phyloP scores from a whole-genome alignment of 2,329 filamentous ascomycete genomes.

The Didymella keratinophila region DNA sequence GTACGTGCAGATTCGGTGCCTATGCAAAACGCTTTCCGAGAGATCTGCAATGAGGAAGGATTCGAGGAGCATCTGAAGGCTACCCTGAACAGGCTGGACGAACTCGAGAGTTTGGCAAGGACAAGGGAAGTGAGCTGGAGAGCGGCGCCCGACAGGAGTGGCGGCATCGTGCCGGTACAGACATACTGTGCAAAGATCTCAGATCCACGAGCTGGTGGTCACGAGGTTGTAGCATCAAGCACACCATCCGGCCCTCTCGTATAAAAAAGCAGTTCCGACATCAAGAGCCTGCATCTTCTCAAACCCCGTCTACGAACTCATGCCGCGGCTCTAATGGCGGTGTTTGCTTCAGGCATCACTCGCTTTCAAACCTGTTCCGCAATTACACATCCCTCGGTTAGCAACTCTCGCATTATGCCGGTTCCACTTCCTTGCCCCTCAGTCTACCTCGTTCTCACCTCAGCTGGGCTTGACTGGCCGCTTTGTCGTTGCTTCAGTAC shows the following conservation, averaged over 20 bases:
- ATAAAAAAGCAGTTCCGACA: neutral
- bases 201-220: conserved; percentile 9
- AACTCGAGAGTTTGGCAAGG: conserved; percentile 89
- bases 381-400: neutral
- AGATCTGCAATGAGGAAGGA: conserved; percentile 76
- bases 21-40: conserved; percentile 90
- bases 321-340: neutral
- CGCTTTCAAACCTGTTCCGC: too few species aligned
- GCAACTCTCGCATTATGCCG: neutral
- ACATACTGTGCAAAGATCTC: conserved; percentile 41
- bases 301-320: neutral
- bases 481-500: neutral
- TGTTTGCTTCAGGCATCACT: neutral
- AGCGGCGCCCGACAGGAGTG: conserved; percentile 59
- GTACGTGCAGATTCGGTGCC: conserved; percentile 93
- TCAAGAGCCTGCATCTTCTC: neutral
- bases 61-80: conserved; percentile 84
- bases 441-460: neutral
- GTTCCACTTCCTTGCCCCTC: neutral
- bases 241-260: neutral
- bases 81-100: conserved; percentile 82
- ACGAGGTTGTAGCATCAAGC: neutral
- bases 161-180: conserved; percentile 41
- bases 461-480: neutral
- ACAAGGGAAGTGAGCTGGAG: conserved; percentile 93